Evolutionary conservation across 1,284 basidiomycete genomes (phyloP).

Genomic region (Cryptococcus sp.): DNA sequence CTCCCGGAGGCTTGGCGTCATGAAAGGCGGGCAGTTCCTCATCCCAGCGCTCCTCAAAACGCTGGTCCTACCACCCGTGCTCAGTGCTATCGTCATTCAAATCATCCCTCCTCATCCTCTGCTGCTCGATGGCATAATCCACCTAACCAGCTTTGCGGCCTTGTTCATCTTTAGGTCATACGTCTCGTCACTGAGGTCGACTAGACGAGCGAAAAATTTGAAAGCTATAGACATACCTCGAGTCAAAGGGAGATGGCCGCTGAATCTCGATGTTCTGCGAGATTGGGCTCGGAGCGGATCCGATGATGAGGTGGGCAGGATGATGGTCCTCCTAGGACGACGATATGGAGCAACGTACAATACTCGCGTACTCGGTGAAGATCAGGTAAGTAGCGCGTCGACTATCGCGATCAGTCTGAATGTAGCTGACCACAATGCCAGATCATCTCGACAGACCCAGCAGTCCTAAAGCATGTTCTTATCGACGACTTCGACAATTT

Average conservation of each 20-base stretch:
- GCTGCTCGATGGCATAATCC: constrained; percentile 1
- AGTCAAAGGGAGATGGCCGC: constrained; percentile 32
- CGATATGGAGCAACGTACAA: constrained; percentile 40
- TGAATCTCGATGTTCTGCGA: constrained; percentile 42
- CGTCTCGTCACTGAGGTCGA: neutral
- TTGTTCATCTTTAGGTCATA: constrained; percentile 14
- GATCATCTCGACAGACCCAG: constrained; percentile 39
- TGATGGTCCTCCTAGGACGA: constrained; percentile 33
- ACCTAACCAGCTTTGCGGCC: constrained; percentile 1
- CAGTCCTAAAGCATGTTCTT: constrained; percentile 33
- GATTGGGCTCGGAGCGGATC: constrained; percentile 37
- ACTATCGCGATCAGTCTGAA: neutral
- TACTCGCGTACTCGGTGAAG: constrained; percentile 43
- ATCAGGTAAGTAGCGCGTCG: constrained; percentile 27
- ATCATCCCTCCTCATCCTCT: neutral
- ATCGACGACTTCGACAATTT: constrained; percentile 38
- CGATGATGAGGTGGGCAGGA: constrained; percentile 42
- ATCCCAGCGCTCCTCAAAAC: neutral
- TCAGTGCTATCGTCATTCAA: neutral
- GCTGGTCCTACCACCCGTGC: neutral
- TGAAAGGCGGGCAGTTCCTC: neutral
- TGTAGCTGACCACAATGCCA: constrained; percentile 1
- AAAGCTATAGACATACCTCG: constrained; percentile 29
- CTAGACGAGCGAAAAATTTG: constrained; percentile 8
- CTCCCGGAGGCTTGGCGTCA: neutral